A percentile compares a stretch with the other conserved stretches of the same genome.
Conservation (phyloP, 1,139 yeast genomes). For the Meyerozyma carpophila region DNA sequence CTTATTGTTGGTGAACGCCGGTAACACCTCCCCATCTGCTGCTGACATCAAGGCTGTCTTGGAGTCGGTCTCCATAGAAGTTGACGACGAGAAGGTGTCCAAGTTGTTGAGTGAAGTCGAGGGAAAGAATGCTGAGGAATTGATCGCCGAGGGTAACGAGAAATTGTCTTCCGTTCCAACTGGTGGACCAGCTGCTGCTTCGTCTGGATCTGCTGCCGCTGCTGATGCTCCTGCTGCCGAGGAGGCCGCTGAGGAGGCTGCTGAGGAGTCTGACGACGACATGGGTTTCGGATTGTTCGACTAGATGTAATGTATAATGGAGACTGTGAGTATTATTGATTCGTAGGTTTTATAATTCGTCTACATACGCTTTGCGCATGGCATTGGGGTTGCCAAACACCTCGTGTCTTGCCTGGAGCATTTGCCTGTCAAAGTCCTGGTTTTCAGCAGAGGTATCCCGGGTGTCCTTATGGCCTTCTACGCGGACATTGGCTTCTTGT, state of each 20-base stretch:
- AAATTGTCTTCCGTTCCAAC: constrained; percentile 97
- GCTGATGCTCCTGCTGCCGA: constrained; percentile 65
- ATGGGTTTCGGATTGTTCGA: constrained; percentile 54
- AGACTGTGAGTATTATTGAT: background rate
- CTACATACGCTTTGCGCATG: constrained; percentile 49
- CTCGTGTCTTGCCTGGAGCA: constrained; percentile 58
- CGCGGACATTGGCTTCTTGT: constrained; percentile 39
- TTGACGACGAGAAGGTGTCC: constrained; percentile 83
- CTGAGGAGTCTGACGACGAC: constrained; percentile 46
- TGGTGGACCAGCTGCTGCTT: constrained; percentile 91
- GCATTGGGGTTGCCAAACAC: constrained; percentile 82
- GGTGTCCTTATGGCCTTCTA: constrained; percentile 22
- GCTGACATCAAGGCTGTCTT: constrained; percentile 85
- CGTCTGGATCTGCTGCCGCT: constrained; percentile 63
- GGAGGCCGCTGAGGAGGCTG: constrained; percentile 62
- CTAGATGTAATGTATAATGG: constrained; percentile 18
- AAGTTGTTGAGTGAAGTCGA: constrained; percentile 85
- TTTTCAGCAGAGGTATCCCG: constrained; percentile 24
- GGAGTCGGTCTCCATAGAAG: constrained; percentile 93
- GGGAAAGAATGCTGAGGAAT: constrained; percentile 89
- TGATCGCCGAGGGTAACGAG: constrained; percentile 92
- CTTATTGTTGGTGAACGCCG: constrained; percentile 64
- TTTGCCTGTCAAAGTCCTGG: constrained; percentile 35
- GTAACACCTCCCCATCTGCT: constrained; percentile 79
- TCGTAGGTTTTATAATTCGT: constrained; percentile 37